phyloP scores from a whole-genome alignment of 805 yeast species.

The Helenozyma rhizophorensis region DNA sequence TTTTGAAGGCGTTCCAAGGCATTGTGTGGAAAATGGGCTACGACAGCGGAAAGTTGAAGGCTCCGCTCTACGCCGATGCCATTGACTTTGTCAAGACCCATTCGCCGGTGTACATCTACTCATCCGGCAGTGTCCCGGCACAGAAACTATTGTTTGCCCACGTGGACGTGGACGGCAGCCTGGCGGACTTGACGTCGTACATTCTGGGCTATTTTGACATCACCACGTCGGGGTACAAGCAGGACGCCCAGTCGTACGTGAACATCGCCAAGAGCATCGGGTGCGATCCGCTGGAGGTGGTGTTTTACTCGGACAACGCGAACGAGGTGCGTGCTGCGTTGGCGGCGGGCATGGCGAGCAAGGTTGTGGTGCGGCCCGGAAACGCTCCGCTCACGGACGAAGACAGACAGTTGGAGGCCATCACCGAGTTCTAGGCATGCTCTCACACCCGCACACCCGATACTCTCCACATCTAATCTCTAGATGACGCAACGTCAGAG shows the following conservation, averaged over 20 bases:
- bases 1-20: conserved; percentile 78
- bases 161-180: conserved; percentile 38
- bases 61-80: conserved; percentile 77
- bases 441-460: neutral
- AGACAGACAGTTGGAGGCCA: conserved; percentile 17
- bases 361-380: conserved; percentile 69
- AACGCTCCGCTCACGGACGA: conserved; percentile 48
- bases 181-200: conserved; percentile 48
- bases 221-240: conserved; percentile 74
- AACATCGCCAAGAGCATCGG: conserved; percentile 47
- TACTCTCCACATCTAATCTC: neutral
- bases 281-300: conserved; percentile 29
- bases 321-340: conserved; percentile 74
- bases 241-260: conserved; percentile 50
- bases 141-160: conserved; percentile 73
- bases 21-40: conserved; percentile 79
- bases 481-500: no score
- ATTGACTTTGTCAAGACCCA: conserved; percentile 44
- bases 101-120: conserved; percentile 61
- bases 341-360: conserved; percentile 55
- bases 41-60: conserved; percentile 64
- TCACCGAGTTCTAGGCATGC: conserved; percentile 5
- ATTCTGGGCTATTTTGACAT: conserved; percentile 80
- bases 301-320: conserved; percentile 79
- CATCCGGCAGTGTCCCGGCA: conserved; percentile 86